Conservation (phyloP, 2,329 filamentous ascomycete genomes). For the Colletotrichum lupini region DNA sequence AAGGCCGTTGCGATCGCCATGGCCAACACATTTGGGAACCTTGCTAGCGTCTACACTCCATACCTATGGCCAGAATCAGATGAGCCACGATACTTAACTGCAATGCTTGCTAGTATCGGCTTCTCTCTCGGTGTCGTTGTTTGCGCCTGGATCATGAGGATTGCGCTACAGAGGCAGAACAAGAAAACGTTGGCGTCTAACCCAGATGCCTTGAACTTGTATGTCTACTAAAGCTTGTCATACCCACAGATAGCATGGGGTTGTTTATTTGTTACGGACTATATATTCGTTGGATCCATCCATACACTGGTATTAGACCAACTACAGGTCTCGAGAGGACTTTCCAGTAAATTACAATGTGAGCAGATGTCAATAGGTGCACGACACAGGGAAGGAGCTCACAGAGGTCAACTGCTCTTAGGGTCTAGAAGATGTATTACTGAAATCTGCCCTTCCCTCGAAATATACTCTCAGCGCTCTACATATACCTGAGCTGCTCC, state of each 20-base stretch:
- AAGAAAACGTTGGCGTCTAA: slow-evolving; percentile 42
- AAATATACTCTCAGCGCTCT: too few species aligned
- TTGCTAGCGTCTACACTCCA: slow-evolving; percentile 31
- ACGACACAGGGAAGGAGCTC: too few species aligned
- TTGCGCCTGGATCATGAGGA: slow-evolving; percentile 49
- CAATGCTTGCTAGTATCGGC: slow-evolving; percentile 39
- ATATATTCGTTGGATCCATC: too few species aligned
- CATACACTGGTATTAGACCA: too few species aligned
- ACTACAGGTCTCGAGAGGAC: too few species aligned
- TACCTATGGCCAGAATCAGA: slow-evolving; percentile 31
- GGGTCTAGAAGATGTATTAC: too few species aligned
- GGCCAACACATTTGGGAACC: slow-evolving; percentile 31
- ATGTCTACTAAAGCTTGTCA: slow-evolving; percentile 39
- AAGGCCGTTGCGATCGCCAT: slow-evolving; percentile 54
- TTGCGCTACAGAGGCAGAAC: slow-evolving; percentile 49
- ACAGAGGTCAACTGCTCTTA: too few species aligned
- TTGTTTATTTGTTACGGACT: neutral
- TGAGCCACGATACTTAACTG: slow-evolving; percentile 33
- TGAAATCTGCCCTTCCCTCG: too few species aligned
- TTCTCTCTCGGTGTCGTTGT: slow-evolving; percentile 47
- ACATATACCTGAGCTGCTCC: too few species aligned
- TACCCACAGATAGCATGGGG: neutral
- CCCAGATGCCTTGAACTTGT: slow-evolving; percentile 41
- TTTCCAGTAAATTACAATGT: too few species aligned
- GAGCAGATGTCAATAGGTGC: neutral